Base-by-base conservation (phyloP, 306 rosid species). In the Prunus mume region DNA sequence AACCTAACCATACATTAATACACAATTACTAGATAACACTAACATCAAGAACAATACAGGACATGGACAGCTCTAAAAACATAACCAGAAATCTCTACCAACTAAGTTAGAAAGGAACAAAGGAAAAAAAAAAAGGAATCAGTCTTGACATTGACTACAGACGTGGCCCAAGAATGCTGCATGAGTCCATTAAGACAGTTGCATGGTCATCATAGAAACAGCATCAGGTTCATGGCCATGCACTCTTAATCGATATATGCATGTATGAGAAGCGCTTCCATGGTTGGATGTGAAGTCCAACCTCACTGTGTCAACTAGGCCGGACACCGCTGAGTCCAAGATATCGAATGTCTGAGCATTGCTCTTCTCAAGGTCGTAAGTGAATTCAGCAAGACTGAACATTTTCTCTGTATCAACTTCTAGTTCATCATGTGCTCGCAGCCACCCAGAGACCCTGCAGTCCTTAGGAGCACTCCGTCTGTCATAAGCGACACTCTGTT, bases 401-500 rank as follows among this genome's bases (percentile, higher is more conserved):
- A 82, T 86, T 77, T 85, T 92, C 49, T 81, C 87, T 6, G 67
- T 43, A n/a, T 85, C 85, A 10, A 61, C 11, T n/a, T 73, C 69
- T 64, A 83, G 61, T n/a, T 79, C 90, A 2, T 57, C n/a, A 66
- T 73, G 79, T 2, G 45, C 49, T 80, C 65, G 87, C 71, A 96
- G 89, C 99, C 98, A 92, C 52, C 98, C 99, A 17, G 97, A 91
- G 41, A 96, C 80, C 79, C 96, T 85, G 81, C 98, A 92, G 81
- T 91, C 90, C 84, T 89, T 92, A 15, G 96, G 99, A 57, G 98
- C 97, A 65, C 98, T 92, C 56, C 90, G 79, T 86, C 97, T 81
- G 79, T 96, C 98, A 69, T 68, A 96, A 60, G 98, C 96, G 61
- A 91, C 97, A n/a, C 90, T 92, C 98, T 96, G 90, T 85, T 67